These are phyloP conservation scores for Penicillium samsonianum DNA, from an alignment of 495 filamentous ascomycete genomes.

Conservation along the genomic window DNA sequence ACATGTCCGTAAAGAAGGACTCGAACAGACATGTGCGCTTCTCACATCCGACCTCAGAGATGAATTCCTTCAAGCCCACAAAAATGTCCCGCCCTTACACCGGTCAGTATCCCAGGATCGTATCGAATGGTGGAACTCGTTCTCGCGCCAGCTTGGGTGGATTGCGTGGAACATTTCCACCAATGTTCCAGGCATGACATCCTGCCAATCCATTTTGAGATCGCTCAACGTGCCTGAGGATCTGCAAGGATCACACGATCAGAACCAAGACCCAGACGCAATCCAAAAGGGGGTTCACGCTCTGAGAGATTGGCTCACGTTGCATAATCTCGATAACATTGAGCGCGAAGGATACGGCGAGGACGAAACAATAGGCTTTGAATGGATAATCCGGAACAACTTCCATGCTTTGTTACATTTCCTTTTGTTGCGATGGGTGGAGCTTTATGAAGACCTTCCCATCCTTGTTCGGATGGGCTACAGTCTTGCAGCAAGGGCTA, in stretches of 20 bases:
- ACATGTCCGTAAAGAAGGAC: slow-evolving; percentile 19
- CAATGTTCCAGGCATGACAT: slow-evolving; percentile 11
- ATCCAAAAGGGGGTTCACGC: neutral
- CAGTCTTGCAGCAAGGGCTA: slow-evolving; percentile 16
- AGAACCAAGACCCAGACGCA: neutral
- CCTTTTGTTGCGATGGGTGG: slow-evolving; percentile 17
- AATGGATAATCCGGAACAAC: slow-evolving; percentile 13
- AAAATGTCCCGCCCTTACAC: neutral
- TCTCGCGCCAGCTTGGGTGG: slow-evolving; percentile 35
- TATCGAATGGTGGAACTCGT: slow-evolving; percentile 21
- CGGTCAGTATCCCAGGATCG: neutral
- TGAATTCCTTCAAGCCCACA: slow-evolving; percentile 4
- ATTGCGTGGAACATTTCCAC: slow-evolving; percentile 28
- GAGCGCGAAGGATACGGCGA: neutral
- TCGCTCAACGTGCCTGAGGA: slow-evolving; percentile 1
- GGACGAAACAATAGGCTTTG: slow-evolving; percentile 6
- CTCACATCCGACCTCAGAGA: slow-evolving; percentile 22
- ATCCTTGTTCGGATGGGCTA: slow-evolving; percentile 5
- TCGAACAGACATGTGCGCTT: neutral
- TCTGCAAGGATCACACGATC: neutral
- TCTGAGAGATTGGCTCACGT: slow-evolving; percentile 12
- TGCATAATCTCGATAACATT: slow-evolving; percentile 2
- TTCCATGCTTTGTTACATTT: slow-evolving; percentile 19
- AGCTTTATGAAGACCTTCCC: slow-evolving; percentile 9
- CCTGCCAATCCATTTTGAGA: slow-evolving; percentile 6